phyloP scores from a whole-genome alignment of 257 asterid genomes.

The Rauvolfia tetraphylla region DNA sequence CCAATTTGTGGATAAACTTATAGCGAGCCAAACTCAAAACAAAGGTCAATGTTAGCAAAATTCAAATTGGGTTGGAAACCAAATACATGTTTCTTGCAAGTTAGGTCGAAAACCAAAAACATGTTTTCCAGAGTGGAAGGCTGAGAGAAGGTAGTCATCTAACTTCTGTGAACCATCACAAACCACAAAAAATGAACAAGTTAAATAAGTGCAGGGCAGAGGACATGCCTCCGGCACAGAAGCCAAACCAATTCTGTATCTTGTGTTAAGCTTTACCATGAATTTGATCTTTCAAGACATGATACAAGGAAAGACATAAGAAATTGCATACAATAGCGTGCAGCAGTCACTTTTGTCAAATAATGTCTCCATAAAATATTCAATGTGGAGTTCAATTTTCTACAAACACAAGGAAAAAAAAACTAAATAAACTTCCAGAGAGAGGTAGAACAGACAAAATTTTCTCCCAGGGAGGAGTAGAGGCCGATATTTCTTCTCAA shows the following conservation, averaged over 20 bases:
- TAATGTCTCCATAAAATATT: neutral
- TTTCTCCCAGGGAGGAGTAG: neutral
- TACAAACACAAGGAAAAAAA: neutral
- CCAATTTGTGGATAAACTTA: conserved; percentile 6
- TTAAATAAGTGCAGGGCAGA: neutral
- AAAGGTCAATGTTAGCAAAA: too few species aligned
- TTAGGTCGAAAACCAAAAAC: neutral
- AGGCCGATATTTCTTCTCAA: neutral
- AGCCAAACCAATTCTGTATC: neutral
- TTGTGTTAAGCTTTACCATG: neutral
- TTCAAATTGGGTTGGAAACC: too few species aligned
- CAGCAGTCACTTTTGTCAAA: neutral
- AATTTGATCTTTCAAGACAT: neutral
- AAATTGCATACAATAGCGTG: neutral
- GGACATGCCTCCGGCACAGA: neutral
- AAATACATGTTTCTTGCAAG: too few species aligned
- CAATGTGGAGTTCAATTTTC: neutral
- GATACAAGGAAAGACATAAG: neutral
- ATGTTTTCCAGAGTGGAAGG: neutral
- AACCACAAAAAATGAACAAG: neutral
- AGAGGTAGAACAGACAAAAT: conserved; percentile 2
- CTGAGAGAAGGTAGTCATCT: conserved; percentile 35
- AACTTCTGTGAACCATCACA: conserved; percentile 27
- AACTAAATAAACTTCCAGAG: neutral
- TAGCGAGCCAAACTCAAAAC: neutral